phyloP scores from a whole-genome alignment of 2,329 filamentous ascomycete species.

The Talaromyces sp. region DNA sequence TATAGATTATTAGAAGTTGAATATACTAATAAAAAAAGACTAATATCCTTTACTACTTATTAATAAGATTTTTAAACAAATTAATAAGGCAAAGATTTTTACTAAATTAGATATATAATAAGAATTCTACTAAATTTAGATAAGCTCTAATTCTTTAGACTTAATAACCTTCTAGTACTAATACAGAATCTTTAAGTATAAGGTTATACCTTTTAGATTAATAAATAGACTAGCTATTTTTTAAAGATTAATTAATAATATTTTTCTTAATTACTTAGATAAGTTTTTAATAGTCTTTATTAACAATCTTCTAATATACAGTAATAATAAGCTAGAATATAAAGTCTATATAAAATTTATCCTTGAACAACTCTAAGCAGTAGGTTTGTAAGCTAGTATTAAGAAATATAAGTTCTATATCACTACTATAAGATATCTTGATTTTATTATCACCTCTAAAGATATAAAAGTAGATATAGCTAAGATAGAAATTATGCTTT shows the following conservation, averaged over 20 bases:
- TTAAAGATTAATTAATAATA: constrained; percentile 10
- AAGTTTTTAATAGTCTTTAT: constrained; percentile 14
- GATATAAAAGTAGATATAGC: background rate
- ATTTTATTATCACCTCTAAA: background rate
- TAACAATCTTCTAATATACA: constrained; percentile 19
- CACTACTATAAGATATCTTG: background rate
- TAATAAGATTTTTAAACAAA: constrained; percentile 18
- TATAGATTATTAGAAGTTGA: constrained; percentile 24
- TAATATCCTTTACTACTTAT: constrained; percentile 24
- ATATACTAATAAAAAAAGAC: constrained; percentile 24
- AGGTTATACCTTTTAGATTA: constrained; percentile 25
- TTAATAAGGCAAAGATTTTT: constrained; percentile 20
- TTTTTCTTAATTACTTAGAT: constrained; percentile 12
- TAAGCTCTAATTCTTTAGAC: background rate
- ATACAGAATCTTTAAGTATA: constrained; percentile 26
- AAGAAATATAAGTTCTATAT: constrained; percentile 4
- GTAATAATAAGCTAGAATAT: background rate
- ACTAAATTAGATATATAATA: constrained; percentile 23
- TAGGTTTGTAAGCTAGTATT: background rate
- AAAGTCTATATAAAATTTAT: background rate
- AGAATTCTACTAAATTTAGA: constrained; percentile 13
- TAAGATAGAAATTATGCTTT: background rate
- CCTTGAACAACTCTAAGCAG: background rate
- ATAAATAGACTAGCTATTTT: constrained; percentile 17
- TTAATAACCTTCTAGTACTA: constrained; percentile 16